Conservation (phyloP, 805 yeast species). For the Kazachstania psychrophila region DNA sequence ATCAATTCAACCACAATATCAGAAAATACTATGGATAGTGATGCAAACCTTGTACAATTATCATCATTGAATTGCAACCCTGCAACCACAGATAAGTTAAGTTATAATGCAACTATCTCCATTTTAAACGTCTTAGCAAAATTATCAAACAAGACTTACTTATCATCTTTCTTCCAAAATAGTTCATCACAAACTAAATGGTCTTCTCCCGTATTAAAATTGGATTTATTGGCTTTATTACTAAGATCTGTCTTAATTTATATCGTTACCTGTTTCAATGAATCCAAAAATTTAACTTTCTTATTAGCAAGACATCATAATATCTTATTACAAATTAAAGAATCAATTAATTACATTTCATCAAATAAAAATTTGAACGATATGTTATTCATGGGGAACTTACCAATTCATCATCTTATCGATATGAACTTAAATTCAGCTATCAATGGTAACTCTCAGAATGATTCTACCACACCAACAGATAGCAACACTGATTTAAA, state of each 20-base stretch:
- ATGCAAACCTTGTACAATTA: conserved; percentile 14
- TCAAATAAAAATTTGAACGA: conserved; percentile 9
- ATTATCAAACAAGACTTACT: conserved; percentile 19
- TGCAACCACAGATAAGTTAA: conserved; percentile 11
- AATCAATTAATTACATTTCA: conserved; percentile 17
- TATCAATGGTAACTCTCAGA: no score
- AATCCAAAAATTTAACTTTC: conserved; percentile 46
- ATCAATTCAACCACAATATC: conserved; percentile 18
- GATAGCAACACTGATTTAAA: background rate
- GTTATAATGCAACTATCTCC: conserved; percentile 43
- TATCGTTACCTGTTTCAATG: conserved; percentile 40
- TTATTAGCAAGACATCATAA: conserved; percentile 35
- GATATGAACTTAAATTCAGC: no score
- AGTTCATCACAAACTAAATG: background rate
- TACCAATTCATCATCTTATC: background rate
- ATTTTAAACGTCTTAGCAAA: conserved; percentile 36
- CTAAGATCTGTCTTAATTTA: conserved; percentile 47
- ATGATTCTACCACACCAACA: no score
- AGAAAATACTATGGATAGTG: conserved; percentile 1
- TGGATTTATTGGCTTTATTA: conserved; percentile 52
- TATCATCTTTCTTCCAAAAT: conserved; percentile 15
- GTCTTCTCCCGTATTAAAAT: conserved; percentile 31
- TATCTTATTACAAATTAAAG: conserved; percentile 23
- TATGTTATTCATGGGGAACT: conserved; percentile 4
- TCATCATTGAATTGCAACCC: conserved; percentile 30